These are phyloP conservation scores for Microbotryomycetes sp. DNA, from an alignment of 1,284 basidiomycete genomes.

Conservation along the genomic window DNA sequence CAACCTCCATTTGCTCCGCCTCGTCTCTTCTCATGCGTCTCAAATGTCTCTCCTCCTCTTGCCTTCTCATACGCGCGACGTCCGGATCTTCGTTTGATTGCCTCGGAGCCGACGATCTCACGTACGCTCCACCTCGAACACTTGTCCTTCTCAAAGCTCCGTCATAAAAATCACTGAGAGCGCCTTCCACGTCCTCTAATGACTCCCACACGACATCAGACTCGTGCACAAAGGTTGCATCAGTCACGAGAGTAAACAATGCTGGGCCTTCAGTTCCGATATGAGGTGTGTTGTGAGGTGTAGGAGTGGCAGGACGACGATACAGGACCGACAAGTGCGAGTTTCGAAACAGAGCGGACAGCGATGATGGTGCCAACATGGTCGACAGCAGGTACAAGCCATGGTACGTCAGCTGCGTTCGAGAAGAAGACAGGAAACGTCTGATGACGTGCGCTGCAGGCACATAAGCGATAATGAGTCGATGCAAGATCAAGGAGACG, in stretches of 20 bases:
- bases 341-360: slow-evolving; percentile 66
- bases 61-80: slow-evolving; percentile 1
- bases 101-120: too few relatives aligned
- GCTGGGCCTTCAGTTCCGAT: slow-evolving; percentile 43
- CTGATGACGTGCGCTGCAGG: slow-evolving; percentile 58
- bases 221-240: slow-evolving; percentile 69
- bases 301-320: slow-evolving; percentile 48
- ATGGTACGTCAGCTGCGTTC: slow-evolving; percentile 78
- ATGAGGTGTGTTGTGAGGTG: slow-evolving; percentile 12
- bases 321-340: slow-evolving; percentile 83
- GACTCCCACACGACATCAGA: slow-evolving; percentile 77
- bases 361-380: slow-evolving; percentile 41
- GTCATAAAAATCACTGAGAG: slow-evolving; percentile 66
- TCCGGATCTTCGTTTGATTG: neutral
- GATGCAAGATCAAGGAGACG: neutral
- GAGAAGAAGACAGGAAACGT: slow-evolving; percentile 62
- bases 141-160: slow-evolving; percentile 2
- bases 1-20: slow-evolving; percentile 29
- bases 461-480: slow-evolving; percentile 15
- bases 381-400: slow-evolving; percentile 48
- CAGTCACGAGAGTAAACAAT: slow-evolving; percentile 74
- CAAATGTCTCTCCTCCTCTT: slow-evolving; percentile 34
- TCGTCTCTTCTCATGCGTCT: slow-evolving; percentile 33
- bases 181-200: slow-evolving; percentile 76
- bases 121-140: slow-evolving; percentile 13